phyloP scores from a whole-genome alignment of 176 grass and related monocot species.

The Bromus sterilis region DNA sequence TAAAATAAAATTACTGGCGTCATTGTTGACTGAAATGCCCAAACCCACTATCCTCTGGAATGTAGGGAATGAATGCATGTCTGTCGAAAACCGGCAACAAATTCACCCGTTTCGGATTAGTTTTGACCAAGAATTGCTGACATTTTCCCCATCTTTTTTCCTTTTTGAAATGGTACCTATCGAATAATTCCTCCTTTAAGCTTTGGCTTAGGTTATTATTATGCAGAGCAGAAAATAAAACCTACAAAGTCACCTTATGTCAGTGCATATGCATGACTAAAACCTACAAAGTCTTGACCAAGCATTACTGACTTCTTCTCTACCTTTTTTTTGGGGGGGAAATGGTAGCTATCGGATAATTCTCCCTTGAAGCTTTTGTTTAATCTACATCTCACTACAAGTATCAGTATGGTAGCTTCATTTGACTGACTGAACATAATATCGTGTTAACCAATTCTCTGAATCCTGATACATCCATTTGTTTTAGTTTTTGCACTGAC shows the following conservation, averaged over 20 bases:
- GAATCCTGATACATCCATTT: not conserved
- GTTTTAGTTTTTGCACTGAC: not conserved
- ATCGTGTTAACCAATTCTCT: not conserved
- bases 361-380: too few species aligned
- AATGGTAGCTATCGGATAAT: too few species aligned
- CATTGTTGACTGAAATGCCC: not conserved
- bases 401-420: not conserved
- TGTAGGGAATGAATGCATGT: not conserved
- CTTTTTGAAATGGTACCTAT: not conserved
- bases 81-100: conserved; percentile 9
- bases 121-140: conserved; percentile 7
- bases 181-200: not conserved
- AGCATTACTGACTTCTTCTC: too few species aligned
- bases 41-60: not conserved
- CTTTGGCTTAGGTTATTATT: not conserved
- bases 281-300: too few species aligned
- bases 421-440: not conserved
- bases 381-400: not conserved
- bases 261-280: not conserved
- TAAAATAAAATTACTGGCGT: not conserved
- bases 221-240: not conserved
- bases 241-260: not conserved
- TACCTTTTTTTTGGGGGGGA: too few species aligned
- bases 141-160: not conserved
- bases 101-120: not conserved